Evolutionary conservation across 441 rosid genomes (phyloP).

Genomic region (Daphne laureola): DNA sequence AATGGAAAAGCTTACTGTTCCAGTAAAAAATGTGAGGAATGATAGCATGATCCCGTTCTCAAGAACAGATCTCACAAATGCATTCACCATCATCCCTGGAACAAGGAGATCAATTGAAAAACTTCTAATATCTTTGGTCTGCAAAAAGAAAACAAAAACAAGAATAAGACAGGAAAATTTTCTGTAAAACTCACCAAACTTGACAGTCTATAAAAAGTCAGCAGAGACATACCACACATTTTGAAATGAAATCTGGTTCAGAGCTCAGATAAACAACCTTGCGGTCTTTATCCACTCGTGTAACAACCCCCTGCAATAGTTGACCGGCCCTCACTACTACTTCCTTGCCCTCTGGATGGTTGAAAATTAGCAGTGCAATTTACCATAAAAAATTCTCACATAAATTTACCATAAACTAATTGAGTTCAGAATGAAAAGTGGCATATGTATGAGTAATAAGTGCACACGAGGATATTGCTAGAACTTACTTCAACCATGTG

Average conservation of each 20-base stretch:
- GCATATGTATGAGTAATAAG: too few species aligned
- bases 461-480: too few species aligned
- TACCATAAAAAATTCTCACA: too few species aligned
- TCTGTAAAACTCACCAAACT: constrained; percentile 3
- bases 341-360: constrained; percentile 34
- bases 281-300: constrained; percentile 61
- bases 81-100: constrained; percentile 97
- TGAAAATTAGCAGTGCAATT: background rate
- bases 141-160: constrained; percentile 22
- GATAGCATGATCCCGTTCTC: constrained; percentile 86
- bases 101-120: constrained; percentile 87
- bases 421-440: too few species aligned
- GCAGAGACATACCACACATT: constrained; percentile 57
- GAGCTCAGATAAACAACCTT: constrained; percentile 71
- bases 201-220: constrained; percentile 4
- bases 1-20: constrained; percentile 69
- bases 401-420: too few species aligned
- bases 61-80: constrained; percentile 82
- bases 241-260: constrained; percentile 63
- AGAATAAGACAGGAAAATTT: background rate
- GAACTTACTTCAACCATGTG: too few species aligned
- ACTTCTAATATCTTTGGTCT: constrained; percentile 89
- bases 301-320: constrained; percentile 76
- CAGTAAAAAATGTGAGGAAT: constrained; percentile 87
- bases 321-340: constrained; percentile 48